A percentile compares a stretch with the other conserved stretches of the same genome.
Conservation (phyloP, 2,329 filamentous ascomycete species). For the Immersiporthe knoxdaviesiana region DNA sequence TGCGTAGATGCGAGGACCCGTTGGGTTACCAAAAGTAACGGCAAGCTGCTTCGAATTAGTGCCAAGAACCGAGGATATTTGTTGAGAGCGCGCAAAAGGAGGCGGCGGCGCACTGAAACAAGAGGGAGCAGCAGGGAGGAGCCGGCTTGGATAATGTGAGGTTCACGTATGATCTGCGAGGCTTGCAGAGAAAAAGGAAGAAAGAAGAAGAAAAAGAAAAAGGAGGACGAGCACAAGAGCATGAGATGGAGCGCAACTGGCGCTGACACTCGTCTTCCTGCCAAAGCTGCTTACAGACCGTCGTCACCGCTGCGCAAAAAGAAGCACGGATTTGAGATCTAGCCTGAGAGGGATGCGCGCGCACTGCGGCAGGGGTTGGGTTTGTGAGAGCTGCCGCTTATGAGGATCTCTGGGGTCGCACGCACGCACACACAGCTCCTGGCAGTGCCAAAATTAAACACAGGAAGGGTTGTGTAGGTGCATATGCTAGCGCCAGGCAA, state of each 20-base stretch:
- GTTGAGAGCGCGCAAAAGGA: neutral
- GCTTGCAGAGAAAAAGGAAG: neutral
- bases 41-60: constrained; percentile 28
- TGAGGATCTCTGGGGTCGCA: constrained; percentile 1
- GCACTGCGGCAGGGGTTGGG: neutral
- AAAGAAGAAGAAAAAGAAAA: neutral
- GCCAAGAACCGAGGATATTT: constrained; percentile 5
- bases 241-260: neutral
- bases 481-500: constrained; percentile 10
- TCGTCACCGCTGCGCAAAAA: neutral
- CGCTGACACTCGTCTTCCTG: neutral
- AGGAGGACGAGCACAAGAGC: neutral
- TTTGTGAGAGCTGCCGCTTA: constrained; percentile 5
- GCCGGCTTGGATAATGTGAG: constrained; percentile 7
- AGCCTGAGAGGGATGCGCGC: neutral
- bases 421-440: neutral
- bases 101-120: constrained; percentile 15
- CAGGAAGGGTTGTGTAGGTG: neutral
- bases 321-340: neutral
- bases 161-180: constrained; percentile 24
- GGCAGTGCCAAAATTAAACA: constrained; percentile 16
- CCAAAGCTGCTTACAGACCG: neutral
- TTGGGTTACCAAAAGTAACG: constrained; percentile 13
- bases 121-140: constrained; percentile 15
- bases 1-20: constrained; percentile 14